Base-by-base conservation (phyloP, 2,329 filamentous ascomycete genomes). In the Talaromyces sp. region DNA sequence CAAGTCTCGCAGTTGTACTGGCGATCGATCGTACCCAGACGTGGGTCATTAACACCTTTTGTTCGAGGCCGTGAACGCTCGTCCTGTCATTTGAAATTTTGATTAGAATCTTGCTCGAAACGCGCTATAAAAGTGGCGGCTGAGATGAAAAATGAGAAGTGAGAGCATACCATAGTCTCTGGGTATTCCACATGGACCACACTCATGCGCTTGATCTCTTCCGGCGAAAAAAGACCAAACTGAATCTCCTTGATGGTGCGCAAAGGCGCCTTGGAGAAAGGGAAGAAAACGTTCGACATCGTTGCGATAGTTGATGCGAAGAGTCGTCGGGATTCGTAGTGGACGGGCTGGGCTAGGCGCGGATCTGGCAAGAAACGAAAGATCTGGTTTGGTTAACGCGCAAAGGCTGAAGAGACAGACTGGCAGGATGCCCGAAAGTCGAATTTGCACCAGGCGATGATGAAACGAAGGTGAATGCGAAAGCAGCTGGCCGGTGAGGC, bases 151-250 rank as follows among this genome's bases (percentile, higher is more conserved):
- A 16, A 7, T 17, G n/a, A 14, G 44, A 55, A 60, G 49, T 29
- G 14, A 14, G 24, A 10, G n/a, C 77, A 57, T 68, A 82, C 81
- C 94, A 99, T 97, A 24, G 94, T 97, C 80, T 99, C 94, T n/a
- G 94, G 92, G 72, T 97, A 97, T 74, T 94, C 84, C 72, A 99
- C 93, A 74, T 96, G 90, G 65, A 87, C 89, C 60, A 97, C 93
- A 77, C 92, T 97, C 91, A 97, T 95, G 69, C 89, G 92, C 82
- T 99, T 97, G 77, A 97, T 96, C 80, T 99, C 95, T 74, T 99
- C 94, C 22, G 94, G 94, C 32, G 94, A 96, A 76, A 99, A 85
- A 72, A 99, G 85, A 71, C 94, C 94, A 72, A 99, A 99, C 82
- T 99, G 95, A 68, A 99, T 96, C 83, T 99, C 95, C 83, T 97